Evolutionary conservation across 192 early-diverging fungal genomes (phyloP), one percentile per base, ranked within the genome.

Genomic region (Umbelopsis vinacea): DNA sequence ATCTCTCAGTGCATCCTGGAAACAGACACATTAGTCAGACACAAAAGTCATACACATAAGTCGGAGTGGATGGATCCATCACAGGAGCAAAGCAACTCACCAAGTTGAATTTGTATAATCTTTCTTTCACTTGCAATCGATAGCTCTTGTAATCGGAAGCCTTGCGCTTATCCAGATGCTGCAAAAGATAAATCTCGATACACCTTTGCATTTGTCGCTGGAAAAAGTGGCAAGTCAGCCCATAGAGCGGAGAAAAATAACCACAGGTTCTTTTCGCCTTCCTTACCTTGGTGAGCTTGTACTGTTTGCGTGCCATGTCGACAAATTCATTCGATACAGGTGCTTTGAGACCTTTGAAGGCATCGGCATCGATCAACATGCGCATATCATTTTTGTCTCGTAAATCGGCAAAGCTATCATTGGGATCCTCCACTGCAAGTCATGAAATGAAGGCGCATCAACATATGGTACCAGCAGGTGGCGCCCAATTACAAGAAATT

Each of bases 401-500:
- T 78, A 98, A 76, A 70, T 92, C 92, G 63, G 84, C 84, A 74
- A 97, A 98, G 0, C 83, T 87, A 66, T 97, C 95, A 74, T 94
- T 97, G 6, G 96, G 95, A 76, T 97, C 95, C 78, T 98, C 97
- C 12, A 98, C 97, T 76, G 85, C 69, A 43, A 29, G 29, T 29
- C 29, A 3, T 29, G 1, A 29, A 29, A 29, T 29, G 29, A 29
- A 29, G 29, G 29, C 29, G 29, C 3, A 29, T 29, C 29, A 43
- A 6, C 40, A 6, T 43, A 43, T 43, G 11, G 3, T 29, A 29
- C 29, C 29, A 29, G 29, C 29, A 29, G 29, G 29, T 29, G 29
- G 29, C 29, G 29, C n/a, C n/a, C n/a, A n/a, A n/a, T n/a, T n/a
- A 3, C 29, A 29, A 29, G 1, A 29, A 29, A 29, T n/a, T n/a